Conservation (phyloP, 345 rosid genomes). For the Eucalyptus cloeziana region DNA sequence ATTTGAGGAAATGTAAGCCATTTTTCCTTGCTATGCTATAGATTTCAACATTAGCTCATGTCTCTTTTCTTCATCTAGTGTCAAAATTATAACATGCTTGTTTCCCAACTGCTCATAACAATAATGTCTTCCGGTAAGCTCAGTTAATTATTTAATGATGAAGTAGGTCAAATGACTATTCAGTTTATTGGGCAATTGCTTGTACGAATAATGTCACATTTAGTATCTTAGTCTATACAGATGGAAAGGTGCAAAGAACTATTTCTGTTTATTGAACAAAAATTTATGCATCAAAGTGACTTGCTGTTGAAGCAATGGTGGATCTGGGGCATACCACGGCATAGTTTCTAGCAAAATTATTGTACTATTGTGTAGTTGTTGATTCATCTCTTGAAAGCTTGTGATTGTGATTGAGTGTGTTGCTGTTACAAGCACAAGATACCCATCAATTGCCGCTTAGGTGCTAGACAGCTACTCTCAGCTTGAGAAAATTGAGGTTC, state of each 20-base stretch:
- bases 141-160: neutral
- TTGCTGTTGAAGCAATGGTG: neutral
- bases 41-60: neutral
- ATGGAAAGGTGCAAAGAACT: neutral
- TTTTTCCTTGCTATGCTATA: neutral
- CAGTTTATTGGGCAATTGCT: neutral
- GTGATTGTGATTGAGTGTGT: neutral
- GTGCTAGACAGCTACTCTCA: neutral
- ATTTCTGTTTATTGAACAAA: neutral
- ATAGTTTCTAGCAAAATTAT: neutral
- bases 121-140: neutral
- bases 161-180: neutral
- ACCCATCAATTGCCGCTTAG: neutral
- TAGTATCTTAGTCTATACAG: neutral
- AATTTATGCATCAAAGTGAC: neutral
- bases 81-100: neutral
- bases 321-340: neutral
- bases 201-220: neutral
- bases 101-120: neutral
- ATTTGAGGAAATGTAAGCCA: constrained; percentile 97
- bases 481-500: neutral
- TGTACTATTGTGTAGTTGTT: neutral
- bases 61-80: neutral
- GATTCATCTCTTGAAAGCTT: neutral
- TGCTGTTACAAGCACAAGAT: neutral